phyloP scores from a whole-genome alignment of 2,329 filamentous ascomycete genomes.

The Rasamsonia emersonii region DNA sequence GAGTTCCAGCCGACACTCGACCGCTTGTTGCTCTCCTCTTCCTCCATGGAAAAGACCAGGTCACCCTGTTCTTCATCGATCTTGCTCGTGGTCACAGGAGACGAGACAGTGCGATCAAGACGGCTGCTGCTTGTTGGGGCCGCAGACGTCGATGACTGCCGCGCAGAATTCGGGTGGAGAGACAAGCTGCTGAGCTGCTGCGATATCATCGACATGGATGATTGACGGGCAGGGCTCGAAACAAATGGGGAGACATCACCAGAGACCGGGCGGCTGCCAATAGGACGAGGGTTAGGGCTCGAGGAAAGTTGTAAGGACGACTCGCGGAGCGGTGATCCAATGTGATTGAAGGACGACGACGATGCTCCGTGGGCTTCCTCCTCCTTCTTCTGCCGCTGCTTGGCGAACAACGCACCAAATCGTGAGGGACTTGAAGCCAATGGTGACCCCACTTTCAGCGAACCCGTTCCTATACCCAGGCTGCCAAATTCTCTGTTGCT shows the following conservation, averaged over 20 bases:
- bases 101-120: conserved; percentile 38
- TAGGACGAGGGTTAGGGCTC: conserved; percentile 44
- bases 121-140: conserved; percentile 16
- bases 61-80: conserved; percentile 43
- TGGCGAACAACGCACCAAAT: conserved; percentile 52
- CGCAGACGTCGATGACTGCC: conserved; percentile 20
- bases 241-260: conserved; percentile 44
- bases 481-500: conserved; percentile 42
- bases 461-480: conserved; percentile 37
- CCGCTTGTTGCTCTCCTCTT: conserved; percentile 38
- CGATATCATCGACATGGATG: conserved; percentile 54
- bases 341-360: conserved; percentile 46
- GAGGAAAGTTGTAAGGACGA: conserved; percentile 44
- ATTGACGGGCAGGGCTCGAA: conserved; percentile 47
- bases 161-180: conserved; percentile 34
- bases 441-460: conserved; percentile 47
- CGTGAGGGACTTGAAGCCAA: conserved; percentile 53
- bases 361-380: conserved; percentile 36
- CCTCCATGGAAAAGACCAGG: conserved; percentile 43
- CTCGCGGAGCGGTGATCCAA: conserved; percentile 59
- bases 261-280: conserved; percentile 38
- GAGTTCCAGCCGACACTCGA: conserved; percentile 27
- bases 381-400: conserved; percentile 43
- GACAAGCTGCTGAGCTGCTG: conserved; percentile 44
- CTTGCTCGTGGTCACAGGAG: conserved; percentile 35